Conservation (phyloP, 495 filamentous ascomycete genomes). For the Eremomyces bilateralis region DNA sequence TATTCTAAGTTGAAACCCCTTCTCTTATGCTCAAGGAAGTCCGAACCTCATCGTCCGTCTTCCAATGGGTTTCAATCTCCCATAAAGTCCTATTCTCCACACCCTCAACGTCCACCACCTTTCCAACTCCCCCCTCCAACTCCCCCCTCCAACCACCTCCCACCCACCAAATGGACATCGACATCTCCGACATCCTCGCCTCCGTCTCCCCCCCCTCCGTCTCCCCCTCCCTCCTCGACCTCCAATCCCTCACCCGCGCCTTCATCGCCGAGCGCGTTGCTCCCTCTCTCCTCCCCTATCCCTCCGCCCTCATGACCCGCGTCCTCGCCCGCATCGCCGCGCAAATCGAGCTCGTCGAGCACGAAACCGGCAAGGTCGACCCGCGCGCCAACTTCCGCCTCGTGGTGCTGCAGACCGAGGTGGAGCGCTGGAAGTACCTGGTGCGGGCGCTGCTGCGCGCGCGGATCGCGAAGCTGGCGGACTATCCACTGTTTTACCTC, state of each 20-base stretch:
- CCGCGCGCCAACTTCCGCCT: conserved; percentile 76
- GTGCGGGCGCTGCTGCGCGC: conserved; percentile 65
- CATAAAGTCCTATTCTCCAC: too few species aligned
- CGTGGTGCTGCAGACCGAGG: conserved; percentile 90
- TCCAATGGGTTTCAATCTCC: too few species aligned
- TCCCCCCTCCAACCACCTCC: background rate
- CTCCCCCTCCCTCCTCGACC: conserved; percentile 26
- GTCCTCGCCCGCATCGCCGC: conserved; percentile 43
- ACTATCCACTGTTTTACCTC: too few species aligned
- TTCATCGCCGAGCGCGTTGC: conserved; percentile 84
- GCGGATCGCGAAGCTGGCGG: conserved; percentile 76
- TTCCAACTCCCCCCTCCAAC: conserved; percentile 1
- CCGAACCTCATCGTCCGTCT: too few species aligned
- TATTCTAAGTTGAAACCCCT: too few species aligned
- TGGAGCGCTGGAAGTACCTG: conserved; percentile 79
- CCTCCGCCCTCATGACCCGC: conserved; percentile 45
- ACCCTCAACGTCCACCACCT: background rate
- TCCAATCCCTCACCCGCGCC: conserved; percentile 72
- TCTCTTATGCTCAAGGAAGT: too few species aligned
- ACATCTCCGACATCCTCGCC: conserved; percentile 14
- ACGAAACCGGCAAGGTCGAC: conserved; percentile 43
- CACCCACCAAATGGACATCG: conserved; percentile 10
- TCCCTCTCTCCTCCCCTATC: conserved; percentile 60
- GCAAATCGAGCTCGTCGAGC: conserved; percentile 26
- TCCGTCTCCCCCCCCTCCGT: conserved; percentile 6